A percentile compares a stretch with the other conserved stretches of the same genome.
Evolutionary conservation across 495 filamentous ascomycete genomes (phyloP).

Genomic region (Penicillium desertorum): DNA sequence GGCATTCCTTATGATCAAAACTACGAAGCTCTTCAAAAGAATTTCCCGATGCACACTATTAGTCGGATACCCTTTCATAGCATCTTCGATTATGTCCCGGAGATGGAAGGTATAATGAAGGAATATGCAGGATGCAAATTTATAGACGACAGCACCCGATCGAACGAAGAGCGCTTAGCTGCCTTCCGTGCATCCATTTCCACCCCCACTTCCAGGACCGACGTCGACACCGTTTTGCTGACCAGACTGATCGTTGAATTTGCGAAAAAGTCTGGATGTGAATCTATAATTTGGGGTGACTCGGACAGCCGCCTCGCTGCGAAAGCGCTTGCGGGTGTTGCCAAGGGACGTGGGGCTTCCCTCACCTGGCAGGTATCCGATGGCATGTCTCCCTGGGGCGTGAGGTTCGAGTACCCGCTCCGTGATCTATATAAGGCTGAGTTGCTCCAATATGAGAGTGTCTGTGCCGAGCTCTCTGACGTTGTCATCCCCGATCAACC

Average conservation of each 20-base stretch:
- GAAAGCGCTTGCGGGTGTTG: constrained; percentile 79
- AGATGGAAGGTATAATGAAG: constrained; percentile 31
- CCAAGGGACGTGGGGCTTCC: constrained; percentile 83
- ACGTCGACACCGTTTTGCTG: constrained; percentile 68
- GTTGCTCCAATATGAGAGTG: constrained; percentile 58
- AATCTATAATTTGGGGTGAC: constrained; percentile 76
- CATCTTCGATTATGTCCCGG: constrained; percentile 47
- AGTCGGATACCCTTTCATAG: constrained; percentile 56
- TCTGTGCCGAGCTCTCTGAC: constrained; percentile 52
- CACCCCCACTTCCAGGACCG: constrained; percentile 70
- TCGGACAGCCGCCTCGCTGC: constrained; percentile 86
- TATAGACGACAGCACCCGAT: constrained; percentile 29
- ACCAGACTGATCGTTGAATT: constrained; percentile 65
- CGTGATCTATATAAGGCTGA: constrained; percentile 83
- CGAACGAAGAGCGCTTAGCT: constrained; percentile 48
- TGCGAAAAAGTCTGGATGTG: constrained; percentile 59
- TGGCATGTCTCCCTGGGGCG: constrained; percentile 60
- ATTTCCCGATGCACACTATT: constrained; percentile 62
- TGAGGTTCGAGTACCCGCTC: constrained; percentile 66
- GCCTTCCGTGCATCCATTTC: constrained; percentile 57
- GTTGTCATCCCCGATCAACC: constrained; percentile 47
- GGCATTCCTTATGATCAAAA: constrained; percentile 27
- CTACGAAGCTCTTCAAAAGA: constrained; percentile 39
- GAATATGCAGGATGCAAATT: constrained; percentile 31
- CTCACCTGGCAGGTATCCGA: constrained; percentile 81